Evolutionary conservation across 805 yeast species (phyloP).

Genomic region (Yamadazyma ubonensis): DNA sequence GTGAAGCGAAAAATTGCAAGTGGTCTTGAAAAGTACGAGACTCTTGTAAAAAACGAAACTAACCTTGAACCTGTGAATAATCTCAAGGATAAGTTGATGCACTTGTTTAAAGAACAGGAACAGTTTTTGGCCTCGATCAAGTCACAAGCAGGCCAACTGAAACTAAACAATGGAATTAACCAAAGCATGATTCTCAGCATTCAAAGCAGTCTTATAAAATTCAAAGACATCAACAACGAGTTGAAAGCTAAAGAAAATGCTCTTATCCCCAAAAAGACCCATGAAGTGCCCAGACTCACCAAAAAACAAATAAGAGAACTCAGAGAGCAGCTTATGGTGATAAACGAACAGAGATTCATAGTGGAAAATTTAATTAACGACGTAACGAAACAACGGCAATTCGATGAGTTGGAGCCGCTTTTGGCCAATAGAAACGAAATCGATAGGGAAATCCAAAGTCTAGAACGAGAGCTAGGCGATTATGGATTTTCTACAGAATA

Average conservation of each 20-base stretch:
- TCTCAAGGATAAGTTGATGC: constrained; percentile 14
- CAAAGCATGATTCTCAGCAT: constrained; percentile 57
- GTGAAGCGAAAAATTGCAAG: constrained; percentile 12
- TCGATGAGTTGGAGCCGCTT: constrained; percentile 71
- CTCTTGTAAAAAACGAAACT: too few relatives aligned
- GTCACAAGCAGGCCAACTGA: constrained; percentile 4
- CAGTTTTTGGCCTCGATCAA: constrained; percentile 23
- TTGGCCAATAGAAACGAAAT: constrained; percentile 60
- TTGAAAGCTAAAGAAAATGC: constrained; percentile 30
- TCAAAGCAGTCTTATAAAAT: constrained; percentile 63
- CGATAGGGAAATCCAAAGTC: constrained; percentile 42
- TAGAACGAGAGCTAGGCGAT: constrained; percentile 58
- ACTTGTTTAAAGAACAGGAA: constrained; percentile 34
- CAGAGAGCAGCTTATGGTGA: constrained; percentile 78
- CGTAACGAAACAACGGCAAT: constrained; percentile 64
- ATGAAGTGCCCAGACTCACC: constrained; percentile 33
- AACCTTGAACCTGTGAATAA: constrained; percentile 10
- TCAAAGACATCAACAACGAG: constrained; percentile 57
- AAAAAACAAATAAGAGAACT: constrained; percentile 54
- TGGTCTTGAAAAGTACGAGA: constrained; percentile 10
- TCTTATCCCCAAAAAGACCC: constrained; percentile 18
- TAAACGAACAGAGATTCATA: constrained; percentile 78
- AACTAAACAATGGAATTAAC: constrained; percentile 51
- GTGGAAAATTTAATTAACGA: constrained; percentile 63
- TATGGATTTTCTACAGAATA: constrained; percentile 26